Evolutionary conservation across 2,329 filamentous ascomycete genomes (phyloP).

Genomic region (Pseudonectria buxi): DNA sequence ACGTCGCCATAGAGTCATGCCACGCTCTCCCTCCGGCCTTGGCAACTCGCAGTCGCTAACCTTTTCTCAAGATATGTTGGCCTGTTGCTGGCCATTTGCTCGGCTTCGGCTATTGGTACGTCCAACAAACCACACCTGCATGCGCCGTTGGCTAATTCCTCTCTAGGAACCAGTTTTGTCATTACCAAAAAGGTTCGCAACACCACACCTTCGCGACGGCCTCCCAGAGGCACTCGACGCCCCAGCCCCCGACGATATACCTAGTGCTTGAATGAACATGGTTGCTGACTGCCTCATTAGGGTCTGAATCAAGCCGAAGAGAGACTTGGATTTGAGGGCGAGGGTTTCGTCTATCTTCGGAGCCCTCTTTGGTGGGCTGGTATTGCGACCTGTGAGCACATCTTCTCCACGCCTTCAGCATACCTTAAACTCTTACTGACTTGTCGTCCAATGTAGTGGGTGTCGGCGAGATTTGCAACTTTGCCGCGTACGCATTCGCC

Average conservation of each 20-base stretch:
- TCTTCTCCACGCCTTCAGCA: background rate
- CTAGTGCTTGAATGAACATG: background rate
- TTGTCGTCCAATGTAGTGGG: slow-evolving; percentile 56
- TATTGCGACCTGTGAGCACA: slow-evolving; percentile 70
- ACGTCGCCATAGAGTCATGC: slow-evolving; percentile 14
- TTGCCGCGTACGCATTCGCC: slow-evolving; percentile 95
- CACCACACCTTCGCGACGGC: background rate
- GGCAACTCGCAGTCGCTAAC: slow-evolving; percentile 9
- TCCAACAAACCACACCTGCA: slow-evolving; percentile 8
- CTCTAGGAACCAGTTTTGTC: slow-evolving; percentile 84
- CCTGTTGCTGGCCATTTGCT: slow-evolving; percentile 66
- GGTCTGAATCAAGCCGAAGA: slow-evolving; percentile 87
- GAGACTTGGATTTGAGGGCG: slow-evolving; percentile 91
- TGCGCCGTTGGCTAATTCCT: slow-evolving; percentile 13
- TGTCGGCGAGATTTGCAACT: slow-evolving; percentile 91
- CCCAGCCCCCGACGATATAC: background rate
- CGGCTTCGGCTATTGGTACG: slow-evolving; percentile 70
- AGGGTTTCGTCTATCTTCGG: slow-evolving; percentile 88
- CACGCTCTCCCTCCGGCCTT: background rate
- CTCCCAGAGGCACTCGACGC: no score
- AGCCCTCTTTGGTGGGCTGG: slow-evolving; percentile 98
- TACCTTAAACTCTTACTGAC: slow-evolving; percentile 12
- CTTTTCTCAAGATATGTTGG: slow-evolving; percentile 59
- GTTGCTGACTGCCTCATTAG: slow-evolving; percentile 34
- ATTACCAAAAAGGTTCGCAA: slow-evolving; percentile 88